Conservation (phyloP, 306 rosid species). For the Quercus glauca region DNA sequence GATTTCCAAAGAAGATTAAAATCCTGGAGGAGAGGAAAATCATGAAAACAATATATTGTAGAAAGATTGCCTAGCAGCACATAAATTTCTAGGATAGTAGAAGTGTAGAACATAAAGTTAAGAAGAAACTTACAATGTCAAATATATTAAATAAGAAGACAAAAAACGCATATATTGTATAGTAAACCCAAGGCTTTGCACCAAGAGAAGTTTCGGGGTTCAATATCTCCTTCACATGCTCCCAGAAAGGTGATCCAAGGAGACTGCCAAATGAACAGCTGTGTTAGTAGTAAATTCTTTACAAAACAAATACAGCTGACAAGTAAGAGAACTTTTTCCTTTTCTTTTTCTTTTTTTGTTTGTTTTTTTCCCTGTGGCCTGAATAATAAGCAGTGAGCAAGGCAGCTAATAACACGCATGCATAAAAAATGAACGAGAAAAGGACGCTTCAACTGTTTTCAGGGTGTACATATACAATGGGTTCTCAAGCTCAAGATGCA, state of each 20-base stretch:
- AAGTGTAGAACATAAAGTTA: not conserved
- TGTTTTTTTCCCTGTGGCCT: not conserved
- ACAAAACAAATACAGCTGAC: constrained; percentile 8
- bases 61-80: constrained; percentile 8
- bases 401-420: constrained; percentile 16
- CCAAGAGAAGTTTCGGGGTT: constrained; percentile 88
- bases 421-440: constrained; percentile 10
- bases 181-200: constrained; percentile 96
- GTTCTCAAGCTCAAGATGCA: not conserved
- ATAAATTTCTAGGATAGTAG: not conserved
- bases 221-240: constrained; percentile 74
- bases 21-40: not conserved
- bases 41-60: constrained; percentile 5
- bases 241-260: constrained; percentile 85
- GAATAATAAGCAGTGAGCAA: constrained; percentile 3
- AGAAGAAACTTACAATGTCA: constrained; percentile 80
- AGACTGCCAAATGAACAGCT: constrained; percentile 54
- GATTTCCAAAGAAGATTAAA: not conserved
- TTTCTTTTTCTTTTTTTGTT: no score
- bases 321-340: not conserved
- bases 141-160: constrained; percentile 94
- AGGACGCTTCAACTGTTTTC: not conserved
- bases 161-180: constrained; percentile 80
- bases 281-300: constrained; percentile 12
- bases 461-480: not conserved